Base-by-base conservation (phyloP, 2,329 filamentous ascomycete genomes). In the Neofusicoccum umdonicola region DNA sequence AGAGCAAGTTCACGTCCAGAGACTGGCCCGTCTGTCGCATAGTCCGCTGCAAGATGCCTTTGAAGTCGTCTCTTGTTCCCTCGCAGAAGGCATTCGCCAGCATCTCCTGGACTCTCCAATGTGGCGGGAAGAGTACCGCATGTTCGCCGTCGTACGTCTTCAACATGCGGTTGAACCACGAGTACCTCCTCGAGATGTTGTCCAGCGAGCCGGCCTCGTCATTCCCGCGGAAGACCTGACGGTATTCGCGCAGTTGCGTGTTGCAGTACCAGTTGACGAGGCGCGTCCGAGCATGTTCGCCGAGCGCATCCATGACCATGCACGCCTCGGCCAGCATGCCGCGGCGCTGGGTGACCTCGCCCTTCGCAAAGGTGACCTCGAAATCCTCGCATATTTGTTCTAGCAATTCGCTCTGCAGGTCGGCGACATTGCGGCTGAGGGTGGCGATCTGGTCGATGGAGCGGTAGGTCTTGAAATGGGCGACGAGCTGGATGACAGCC, bases 301-400 rank as follows among this genome's bases (percentile, higher is more conserved):
- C 95, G 19, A 99, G 82, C 12, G 95, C 92, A 80, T 99, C 95
- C 85, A 97, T 94, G 42, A 99, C 94, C 68, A 91, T 82, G 75
- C 95, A 98, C 0, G 92, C 93, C 78, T 99, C 95, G 41, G 90
- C 83, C 64, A 99, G 84, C 75, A 89, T 88, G 13, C 83, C 85
- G 69, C 87, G 88, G 69, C 88, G 88, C 65, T 87, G 82, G 3
- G 83, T 82, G 13, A 97, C 88, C 77, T 98, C 94, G 22, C 88
- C 89, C 77, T 94, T 96, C 19, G 93, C 90, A 78, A 98, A 99
- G 0, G 91, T 90, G 65, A 97, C 86, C 81, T 99, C 95, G 74
- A 99, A 99, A 78, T 99, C 95, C 79, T 98, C 95, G 76, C 95
- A 99, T n/a, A 99, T 90, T 78, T 99, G 95, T 80, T 99, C 95